Conservation (phyloP, 768 basidiomycete genomes). For the Rhodotorula diobovata region DNA sequence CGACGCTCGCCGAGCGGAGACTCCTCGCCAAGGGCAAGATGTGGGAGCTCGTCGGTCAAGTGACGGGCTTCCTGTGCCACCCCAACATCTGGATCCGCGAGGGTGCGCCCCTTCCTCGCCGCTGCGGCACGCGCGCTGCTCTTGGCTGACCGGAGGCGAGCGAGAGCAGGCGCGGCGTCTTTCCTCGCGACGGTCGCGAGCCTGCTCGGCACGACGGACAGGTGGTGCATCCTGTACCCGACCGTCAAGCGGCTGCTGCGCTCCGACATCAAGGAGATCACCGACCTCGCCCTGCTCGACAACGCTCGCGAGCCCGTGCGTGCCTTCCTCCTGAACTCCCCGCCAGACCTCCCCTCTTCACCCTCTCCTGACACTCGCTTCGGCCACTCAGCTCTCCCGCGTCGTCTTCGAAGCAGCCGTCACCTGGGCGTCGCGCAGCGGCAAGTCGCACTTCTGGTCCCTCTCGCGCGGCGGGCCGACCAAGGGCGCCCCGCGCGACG, state of each 20-base stretch:
- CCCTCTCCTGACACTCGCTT: background rate
- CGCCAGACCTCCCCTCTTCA: slow-evolving; percentile 9
- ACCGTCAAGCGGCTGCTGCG: slow-evolving; percentile 78
- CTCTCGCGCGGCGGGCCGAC: background rate
- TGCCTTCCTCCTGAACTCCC: slow-evolving; percentile 3
- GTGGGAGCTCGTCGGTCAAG: slow-evolving; percentile 90
- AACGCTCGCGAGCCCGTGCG: slow-evolving; percentile 75
- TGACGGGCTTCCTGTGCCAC: slow-evolving; percentile 84
- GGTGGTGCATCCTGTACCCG: slow-evolving; percentile 96
- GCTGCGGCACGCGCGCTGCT: no score
- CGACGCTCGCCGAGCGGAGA: slow-evolving; percentile 81
- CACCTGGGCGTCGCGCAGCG: slow-evolving; percentile 79
- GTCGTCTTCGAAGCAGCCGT: slow-evolving; percentile 79
- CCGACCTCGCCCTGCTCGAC: slow-evolving; percentile 67
- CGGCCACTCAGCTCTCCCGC: slow-evolving; percentile 54
- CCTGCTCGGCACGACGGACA: slow-evolving; percentile 76
- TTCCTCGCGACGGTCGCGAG: slow-evolving; percentile 83
- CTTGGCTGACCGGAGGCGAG: background rate
- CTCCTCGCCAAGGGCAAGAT: slow-evolving; percentile 90
- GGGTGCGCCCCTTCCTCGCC: slow-evolving; percentile 53
- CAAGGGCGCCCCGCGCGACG: slow-evolving; percentile 35
- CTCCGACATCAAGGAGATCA: slow-evolving; percentile 70
- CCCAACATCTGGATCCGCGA: slow-evolving; percentile 94
- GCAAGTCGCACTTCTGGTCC: slow-evolving; percentile 63
- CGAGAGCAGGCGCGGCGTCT: slow-evolving; percentile 64